Conservation (phyloP, 768 basidiomycete genomes). For the Pleurotus pulmonarius region DNA sequence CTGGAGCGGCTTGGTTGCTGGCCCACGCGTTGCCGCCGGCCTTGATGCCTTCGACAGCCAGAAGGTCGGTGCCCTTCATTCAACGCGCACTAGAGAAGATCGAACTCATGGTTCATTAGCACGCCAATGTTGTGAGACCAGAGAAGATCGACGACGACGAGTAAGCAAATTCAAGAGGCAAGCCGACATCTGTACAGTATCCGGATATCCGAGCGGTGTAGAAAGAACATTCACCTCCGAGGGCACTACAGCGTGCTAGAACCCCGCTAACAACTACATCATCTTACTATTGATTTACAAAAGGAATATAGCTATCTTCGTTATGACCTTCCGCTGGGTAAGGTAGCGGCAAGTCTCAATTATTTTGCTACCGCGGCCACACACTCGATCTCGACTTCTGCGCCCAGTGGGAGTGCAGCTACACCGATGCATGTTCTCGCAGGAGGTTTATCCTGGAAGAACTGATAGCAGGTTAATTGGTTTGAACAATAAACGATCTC, state of each 20-base stretch:
- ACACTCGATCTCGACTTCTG: constrained; percentile 60
- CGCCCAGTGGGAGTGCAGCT: constrained; percentile 45
- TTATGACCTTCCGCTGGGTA: too few species aligned
- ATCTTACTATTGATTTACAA: too few species aligned
- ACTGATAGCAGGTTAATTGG: constrained; percentile 25
- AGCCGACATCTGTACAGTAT: too few species aligned
- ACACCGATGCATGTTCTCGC: constrained; percentile 61
- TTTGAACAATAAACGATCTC: too few species aligned
- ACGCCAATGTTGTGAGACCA: constrained; percentile 4
- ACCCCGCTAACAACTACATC: too few species aligned
- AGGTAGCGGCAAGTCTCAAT: too few species aligned
- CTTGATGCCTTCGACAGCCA: constrained; percentile 39
- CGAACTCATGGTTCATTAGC: background rate
- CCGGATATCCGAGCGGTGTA: too few species aligned
- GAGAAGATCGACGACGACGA: background rate
- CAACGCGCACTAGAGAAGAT: background rate
- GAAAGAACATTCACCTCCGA: too few species aligned
- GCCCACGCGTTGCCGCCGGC: constrained; percentile 73
- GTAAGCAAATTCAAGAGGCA: too few species aligned
- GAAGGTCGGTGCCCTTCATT: constrained; percentile 21
- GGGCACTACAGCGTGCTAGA: too few species aligned
- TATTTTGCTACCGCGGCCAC: constrained; percentile 36
- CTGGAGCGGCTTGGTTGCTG: constrained; percentile 81
- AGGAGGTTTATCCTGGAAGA: constrained; percentile 44
- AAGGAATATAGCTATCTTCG: too few species aligned